These are phyloP conservation scores for Ochetophila trinervis DNA, from an alignment of 306 rosid genomes.

Conservation along the genomic window DNA sequence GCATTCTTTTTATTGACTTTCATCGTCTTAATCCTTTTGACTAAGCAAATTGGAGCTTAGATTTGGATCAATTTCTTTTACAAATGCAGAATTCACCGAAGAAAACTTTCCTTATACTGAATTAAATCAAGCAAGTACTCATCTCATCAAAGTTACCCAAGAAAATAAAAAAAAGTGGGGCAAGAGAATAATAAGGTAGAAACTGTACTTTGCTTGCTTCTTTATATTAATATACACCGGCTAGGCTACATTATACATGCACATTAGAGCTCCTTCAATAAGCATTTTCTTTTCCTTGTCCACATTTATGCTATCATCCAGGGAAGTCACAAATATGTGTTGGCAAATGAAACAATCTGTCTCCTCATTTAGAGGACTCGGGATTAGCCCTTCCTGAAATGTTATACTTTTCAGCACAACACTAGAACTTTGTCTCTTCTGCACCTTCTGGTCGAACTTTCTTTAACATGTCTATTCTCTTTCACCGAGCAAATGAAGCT, in stretches of 20 bases:
- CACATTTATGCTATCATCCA: constrained; percentile 18
- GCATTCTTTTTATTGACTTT: no score
- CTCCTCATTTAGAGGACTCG: constrained; percentile 8
- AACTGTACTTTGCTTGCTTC: constrained; percentile 15
- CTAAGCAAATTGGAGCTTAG: no score
- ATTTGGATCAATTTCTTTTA: no score
- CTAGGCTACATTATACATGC: background rate
- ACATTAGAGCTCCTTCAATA: constrained; percentile 6
- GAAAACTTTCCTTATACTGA: background rate
- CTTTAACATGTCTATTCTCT: constrained; percentile 1
- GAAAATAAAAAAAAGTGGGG: background rate
- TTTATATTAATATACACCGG: background rate
- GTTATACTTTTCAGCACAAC: background rate
- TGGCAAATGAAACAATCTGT: constrained; percentile 8
- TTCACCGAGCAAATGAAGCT: constrained; percentile 4
- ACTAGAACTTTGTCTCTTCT: constrained; percentile 1
- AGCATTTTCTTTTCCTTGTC: constrained; percentile 16
- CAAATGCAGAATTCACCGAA: no score
- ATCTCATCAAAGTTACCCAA: background rate
- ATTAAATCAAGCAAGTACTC: background rate
- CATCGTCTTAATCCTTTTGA: no score
- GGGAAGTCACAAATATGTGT: constrained; percentile 9
- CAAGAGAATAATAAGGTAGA: background rate
- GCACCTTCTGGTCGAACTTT: constrained; percentile 1
- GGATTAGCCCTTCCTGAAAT: constrained; percentile 10